Percentiles rank a stretch among this genome's conserved stretches.
phyloP scores from a whole-genome alignment of 495 filamentous ascomycete genomes.

The Penicillium diatomitis region DNA sequence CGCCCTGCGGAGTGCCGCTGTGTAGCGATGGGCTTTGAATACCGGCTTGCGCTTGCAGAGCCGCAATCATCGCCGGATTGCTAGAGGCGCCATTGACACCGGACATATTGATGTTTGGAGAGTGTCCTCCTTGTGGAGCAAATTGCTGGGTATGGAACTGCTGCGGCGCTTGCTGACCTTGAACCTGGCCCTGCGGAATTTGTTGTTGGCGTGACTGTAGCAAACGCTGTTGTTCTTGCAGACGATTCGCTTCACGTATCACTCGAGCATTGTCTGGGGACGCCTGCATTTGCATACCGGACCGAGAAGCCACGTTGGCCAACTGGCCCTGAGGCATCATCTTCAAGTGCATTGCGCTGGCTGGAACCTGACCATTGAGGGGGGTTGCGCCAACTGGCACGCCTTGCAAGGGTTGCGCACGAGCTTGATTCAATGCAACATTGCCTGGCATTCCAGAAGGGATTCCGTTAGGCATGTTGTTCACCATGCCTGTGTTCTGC shows the following conservation, averaged over 20 bases:
- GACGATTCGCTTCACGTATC: conserved; percentile 50
- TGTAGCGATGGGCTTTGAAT: conserved; percentile 44
- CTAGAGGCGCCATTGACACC: conserved; percentile 46
- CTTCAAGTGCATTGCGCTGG: conserved; percentile 51
- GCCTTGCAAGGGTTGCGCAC: conserved; percentile 32
- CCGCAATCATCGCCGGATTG: conserved; percentile 43
- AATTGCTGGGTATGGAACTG: conserved; percentile 37
- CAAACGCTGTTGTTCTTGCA: conserved; percentile 58
- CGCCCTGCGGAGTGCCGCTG: conserved; percentile 30
- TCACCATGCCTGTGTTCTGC: conserved; percentile 21
- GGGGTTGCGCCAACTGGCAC: conserved; percentile 26
- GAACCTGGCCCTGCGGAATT: conserved; percentile 23
- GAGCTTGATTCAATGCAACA: conserved; percentile 29
- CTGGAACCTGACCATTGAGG: conserved; percentile 40
- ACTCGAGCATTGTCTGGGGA: conserved; percentile 45
- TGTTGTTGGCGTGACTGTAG: conserved; percentile 56
- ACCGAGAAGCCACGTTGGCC: conserved; percentile 47
- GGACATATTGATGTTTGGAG: conserved; percentile 32
- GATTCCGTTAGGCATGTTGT: conserved; percentile 26
- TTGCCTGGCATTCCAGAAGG: conserved; percentile 30
- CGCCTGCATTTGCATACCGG: conserved; percentile 48
- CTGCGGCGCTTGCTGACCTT: conserved; percentile 30
- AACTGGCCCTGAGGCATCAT: conserved; percentile 66
- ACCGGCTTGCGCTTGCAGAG: conserved; percentile 39
- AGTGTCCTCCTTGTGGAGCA: conserved; percentile 34